phyloP scores from a whole-genome alignment of 2,329 filamentous ascomycete genomes.

The Lachnellula occidentalis region DNA sequence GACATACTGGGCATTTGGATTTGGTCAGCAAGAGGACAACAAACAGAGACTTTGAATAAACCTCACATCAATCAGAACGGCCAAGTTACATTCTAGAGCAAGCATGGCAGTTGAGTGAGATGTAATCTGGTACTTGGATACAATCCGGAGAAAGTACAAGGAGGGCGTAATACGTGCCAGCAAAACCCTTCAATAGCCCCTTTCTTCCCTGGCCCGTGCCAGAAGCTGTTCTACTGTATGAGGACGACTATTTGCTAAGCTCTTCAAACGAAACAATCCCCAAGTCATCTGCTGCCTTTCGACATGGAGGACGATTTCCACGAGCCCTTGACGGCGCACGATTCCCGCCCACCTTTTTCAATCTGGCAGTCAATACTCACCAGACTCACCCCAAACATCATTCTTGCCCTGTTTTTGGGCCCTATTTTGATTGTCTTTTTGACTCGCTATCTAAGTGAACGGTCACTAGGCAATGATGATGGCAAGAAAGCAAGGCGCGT shows the following conservation, averaged over 20 bases:
- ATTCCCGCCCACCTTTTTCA: not conserved
- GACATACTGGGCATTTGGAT: not conserved
- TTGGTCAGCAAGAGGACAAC: not conserved
- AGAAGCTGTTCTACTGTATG: too few species aligned
- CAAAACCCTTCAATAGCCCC: not conserved
- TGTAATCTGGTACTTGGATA: not conserved
- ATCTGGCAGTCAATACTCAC: not conserved
- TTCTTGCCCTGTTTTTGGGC: conserved; percentile 18
- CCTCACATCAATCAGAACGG: not conserved
- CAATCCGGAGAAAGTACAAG: not conserved
- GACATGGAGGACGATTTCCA: not conserved
- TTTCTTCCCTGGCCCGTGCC: too few species aligned
- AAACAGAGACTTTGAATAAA: not conserved
- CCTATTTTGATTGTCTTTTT: conserved; percentile 18
- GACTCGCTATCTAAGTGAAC: conserved; percentile 23
- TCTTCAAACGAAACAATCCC: not conserved
- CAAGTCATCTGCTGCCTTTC: not conserved
- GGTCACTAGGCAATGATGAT: conserved; percentile 2
- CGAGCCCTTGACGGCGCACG: not conserved
- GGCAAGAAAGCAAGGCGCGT: conserved; percentile 30
- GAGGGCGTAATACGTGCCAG: not conserved
- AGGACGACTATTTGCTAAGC: too few species aligned
- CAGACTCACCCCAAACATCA: conserved; percentile 4
- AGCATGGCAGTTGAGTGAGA: not conserved
- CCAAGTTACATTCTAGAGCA: not conserved